Evolutionary conservation across 164 flowering plant genomes (phyloP).

Genomic region (Vitis cinerea): DNA sequence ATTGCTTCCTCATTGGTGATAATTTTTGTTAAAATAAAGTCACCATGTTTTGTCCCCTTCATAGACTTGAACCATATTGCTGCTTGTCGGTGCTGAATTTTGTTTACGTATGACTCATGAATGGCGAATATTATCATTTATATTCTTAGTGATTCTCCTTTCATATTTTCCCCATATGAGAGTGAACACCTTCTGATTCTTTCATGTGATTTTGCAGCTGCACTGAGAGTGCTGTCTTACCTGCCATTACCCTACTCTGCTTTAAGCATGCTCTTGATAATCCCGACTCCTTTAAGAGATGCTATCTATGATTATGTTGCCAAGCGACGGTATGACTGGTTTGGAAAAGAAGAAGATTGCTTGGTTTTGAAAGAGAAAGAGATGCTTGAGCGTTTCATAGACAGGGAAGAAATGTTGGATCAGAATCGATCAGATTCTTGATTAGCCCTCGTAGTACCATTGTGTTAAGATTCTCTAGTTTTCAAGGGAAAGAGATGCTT

Average conservation of each 20-base stretch:
- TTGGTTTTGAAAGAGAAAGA: slow-evolving; percentile 67
- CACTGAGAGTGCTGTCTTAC: slow-evolving; percentile 69
- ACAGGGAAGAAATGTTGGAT: slow-evolving; percentile 64
- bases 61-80: too few relatives aligned
- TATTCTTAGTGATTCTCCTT: too few relatives aligned
- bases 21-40: too few relatives aligned
- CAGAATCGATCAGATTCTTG: slow-evolving; percentile 19
- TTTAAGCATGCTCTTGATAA: slow-evolving; percentile 45
- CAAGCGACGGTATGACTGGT: slow-evolving; percentile 72
- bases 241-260: slow-evolving; percentile 86
- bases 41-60: too few relatives aligned
- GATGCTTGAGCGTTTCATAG: slow-evolving; percentile 82
- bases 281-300: slow-evolving; percentile 79
- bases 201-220: slow-evolving; percentile 64
- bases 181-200: neutral
- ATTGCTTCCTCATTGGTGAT: too few relatives aligned
- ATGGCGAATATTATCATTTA: too few relatives aligned
- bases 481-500: too few relatives aligned
- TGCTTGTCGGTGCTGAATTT: too few relatives aligned
- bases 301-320: slow-evolving; percentile 78
- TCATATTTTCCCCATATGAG: too few relatives aligned
- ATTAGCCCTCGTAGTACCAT: neutral
- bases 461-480: neutral
- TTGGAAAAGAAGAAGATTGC: slow-evolving; percentile 73
- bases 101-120: too few relatives aligned